Base-by-base conservation (phyloP, 2,329 filamentous ascomycete genomes). In the Fusarium sp. region DNA sequence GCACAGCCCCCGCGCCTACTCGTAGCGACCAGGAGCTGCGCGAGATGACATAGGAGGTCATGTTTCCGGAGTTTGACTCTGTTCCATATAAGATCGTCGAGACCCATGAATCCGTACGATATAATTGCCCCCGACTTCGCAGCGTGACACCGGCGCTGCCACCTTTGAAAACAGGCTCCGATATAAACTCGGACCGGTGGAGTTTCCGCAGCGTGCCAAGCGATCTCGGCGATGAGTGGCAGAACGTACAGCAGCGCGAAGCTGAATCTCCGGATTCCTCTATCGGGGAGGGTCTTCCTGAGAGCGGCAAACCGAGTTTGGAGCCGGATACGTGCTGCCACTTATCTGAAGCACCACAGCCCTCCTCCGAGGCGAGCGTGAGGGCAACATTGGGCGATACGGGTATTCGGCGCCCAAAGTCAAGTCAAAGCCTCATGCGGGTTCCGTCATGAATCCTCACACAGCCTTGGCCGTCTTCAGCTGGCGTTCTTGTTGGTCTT, bases 41-140 rank as follows among this genome's bases (percentile, higher is more conserved):
- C 75, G 84, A 86, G 78, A 86, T 86, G 85, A 81, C 83, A 78
- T 86, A 86, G 84, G 78, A 81, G 74, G 82, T 83, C 84, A 83
- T 84, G 76, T 82, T 81, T 77, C 75, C 78, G 70, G 72, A 72
- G 65, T 72, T 79, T 67, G 77, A 80, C 57, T 68, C 73, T 66
- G 66, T 67, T 65, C 82, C 82, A 39, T 85, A 84, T 69, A 66
- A 78, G 34, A 80, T 83, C 50, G 57, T 78, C 20, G 75, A 83
- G 54, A 82, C 81, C 7, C 71, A 77, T 32, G 68, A 79, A 41
- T 82, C 81, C 30, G 58, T 73, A 35, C 68, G 71, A 43, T 64
- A 76, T 64, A 16, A 35, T 23, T 70, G 54, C 45, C 50, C 60
- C 37, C 64, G 67, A 41, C 60, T 66, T 32, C 63, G 37, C 34